Percentiles rank a stretch among this genome's conserved stretches.
Conservation (phyloP, 2,329 filamentous ascomycete genomes). For the Trichoderma koningii region DNA sequence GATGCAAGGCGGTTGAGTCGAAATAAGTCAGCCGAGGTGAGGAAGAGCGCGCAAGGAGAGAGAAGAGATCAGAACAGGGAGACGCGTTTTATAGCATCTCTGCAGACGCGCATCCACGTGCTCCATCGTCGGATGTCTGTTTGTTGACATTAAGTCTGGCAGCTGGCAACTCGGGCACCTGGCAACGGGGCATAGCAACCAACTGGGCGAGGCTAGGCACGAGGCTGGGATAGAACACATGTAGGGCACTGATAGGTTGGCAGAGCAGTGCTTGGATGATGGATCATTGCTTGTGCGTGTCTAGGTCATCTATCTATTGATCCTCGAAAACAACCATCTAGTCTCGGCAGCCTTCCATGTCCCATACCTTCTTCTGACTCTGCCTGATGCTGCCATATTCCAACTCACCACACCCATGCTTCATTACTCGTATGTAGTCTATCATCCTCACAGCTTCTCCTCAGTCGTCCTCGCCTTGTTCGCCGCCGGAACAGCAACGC, state of each 20-base stretch:
- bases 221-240: too few relatives aligned
- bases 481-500: slow-evolving; percentile 42
- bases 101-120: neutral
- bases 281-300: too few relatives aligned
- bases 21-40: neutral
- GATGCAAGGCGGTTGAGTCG: neutral
- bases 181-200: too few relatives aligned
- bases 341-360: too few relatives aligned
- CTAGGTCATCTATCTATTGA: too few relatives aligned
- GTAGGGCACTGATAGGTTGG: too few relatives aligned
- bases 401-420: neutral
- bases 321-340: too few relatives aligned
- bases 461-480: slow-evolving; percentile 31
- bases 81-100: neutral
- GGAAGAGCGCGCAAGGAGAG: neutral
- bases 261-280: too few relatives aligned
- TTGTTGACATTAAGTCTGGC: neutral
- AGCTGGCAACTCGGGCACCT: neutral
- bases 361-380: neutral
- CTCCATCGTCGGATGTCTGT: neutral
- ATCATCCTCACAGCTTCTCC: slow-evolving; percentile 33
- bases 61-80: neutral
- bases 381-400: too few relatives aligned
- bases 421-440: neutral
- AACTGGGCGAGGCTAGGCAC: too few relatives aligned